Evolutionary conservation across 805 yeast species (phyloP), one percentile per base, ranked within the genome.

Genomic region (Wickerhamomyces xylosicus): DNA sequence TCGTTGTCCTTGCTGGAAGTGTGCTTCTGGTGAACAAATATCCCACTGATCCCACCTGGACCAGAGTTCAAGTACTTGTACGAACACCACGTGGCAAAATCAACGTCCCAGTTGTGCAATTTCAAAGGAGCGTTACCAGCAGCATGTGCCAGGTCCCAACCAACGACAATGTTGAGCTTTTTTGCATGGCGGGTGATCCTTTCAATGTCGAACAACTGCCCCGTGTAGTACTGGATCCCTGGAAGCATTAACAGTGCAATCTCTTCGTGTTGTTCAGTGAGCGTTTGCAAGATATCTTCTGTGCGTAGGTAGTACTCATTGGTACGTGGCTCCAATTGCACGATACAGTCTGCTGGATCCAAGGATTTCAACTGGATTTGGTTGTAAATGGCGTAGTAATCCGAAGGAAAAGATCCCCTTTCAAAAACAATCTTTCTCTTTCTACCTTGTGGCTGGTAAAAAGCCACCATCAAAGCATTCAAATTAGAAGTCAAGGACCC

Each of bases 121-220:
- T 70, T 50, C 38, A 90, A 59, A 7, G 76, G 78, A 2, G 85
- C 89, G 57, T 90, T 90, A 2, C 97, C 97, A 2, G 70, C 90
- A 2, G 94, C 95, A 57, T 89, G 97, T 1, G 97, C 97, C 48
- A 89, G 66, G 58, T 89, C 97, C 96, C 96, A 89, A 1, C 96
- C 97, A 21, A 79, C 83, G 2, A 72, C 63, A 28, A 83, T 69
- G 19, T 62, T 72, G 41, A 41, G 54, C 17, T 52, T 47, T 41
- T 84, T 79, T 5, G 81, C 87, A 35, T 62, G 63, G 8, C 53
- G 50, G 1, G 97, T 87, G 49, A 89, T 85, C n/a, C 57, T 56
- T 37, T 66, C 67, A 29, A 89, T 83, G 37, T 85, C 85, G 51
- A 89, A 87, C 19, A 68, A 65, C 59, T 89, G 97, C 7, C 97